Percentiles rank a stretch among this genome's conserved stretches.
Evolutionary conservation across 2,329 filamentous ascomycete species (phyloP).

Genomic region (Diaporthe destruens): DNA sequence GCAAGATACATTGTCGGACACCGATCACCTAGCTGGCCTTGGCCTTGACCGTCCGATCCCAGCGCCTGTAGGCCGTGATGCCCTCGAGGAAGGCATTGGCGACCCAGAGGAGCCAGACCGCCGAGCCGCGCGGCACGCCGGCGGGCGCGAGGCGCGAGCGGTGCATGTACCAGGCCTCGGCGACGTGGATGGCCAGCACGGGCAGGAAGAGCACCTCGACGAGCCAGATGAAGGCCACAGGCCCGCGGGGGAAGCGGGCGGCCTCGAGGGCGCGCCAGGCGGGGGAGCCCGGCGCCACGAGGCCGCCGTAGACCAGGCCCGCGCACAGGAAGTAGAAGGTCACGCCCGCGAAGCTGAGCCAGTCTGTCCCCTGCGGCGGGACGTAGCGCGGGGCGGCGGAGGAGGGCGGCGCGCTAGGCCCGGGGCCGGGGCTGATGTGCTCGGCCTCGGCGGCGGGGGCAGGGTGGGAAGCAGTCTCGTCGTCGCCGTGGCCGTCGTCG

Average conservation of each 20-base stretch:
- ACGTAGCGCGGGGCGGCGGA: constrained; percentile 54
- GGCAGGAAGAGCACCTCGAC: constrained; percentile 69
- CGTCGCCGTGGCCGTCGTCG: too few species aligned
- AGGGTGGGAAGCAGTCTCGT: neutral
- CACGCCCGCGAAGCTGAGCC: constrained; percentile 67
- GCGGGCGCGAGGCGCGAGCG: constrained; percentile 60
- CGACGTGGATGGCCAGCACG: constrained; percentile 73
- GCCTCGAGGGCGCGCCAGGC: constrained; percentile 63
- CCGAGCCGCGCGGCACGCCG: constrained; percentile 59
- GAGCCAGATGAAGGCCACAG: constrained; percentile 68
- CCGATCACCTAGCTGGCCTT: constrained; percentile 17
- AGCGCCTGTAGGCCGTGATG: constrained; percentile 60
- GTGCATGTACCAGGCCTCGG: constrained; percentile 71
- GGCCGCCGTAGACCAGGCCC: constrained; percentile 31
- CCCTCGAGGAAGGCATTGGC: constrained; percentile 67
- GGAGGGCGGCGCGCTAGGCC: constrained; percentile 54
- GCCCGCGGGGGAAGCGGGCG: constrained; percentile 67
- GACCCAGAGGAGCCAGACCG: constrained; percentile 70
- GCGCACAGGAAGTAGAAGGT: constrained; percentile 61
- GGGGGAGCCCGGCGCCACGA: constrained; percentile 57
- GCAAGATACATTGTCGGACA: constrained; percentile 1
- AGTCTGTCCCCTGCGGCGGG: constrained; percentile 59
- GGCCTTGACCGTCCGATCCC: constrained; percentile 61
- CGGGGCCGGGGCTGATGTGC: constrained; percentile 45
- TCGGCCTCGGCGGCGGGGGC: constrained; percentile 57